Evolutionary conservation across 495 filamentous ascomycete species (phyloP).

Genomic region (Tuber brumale): DNA sequence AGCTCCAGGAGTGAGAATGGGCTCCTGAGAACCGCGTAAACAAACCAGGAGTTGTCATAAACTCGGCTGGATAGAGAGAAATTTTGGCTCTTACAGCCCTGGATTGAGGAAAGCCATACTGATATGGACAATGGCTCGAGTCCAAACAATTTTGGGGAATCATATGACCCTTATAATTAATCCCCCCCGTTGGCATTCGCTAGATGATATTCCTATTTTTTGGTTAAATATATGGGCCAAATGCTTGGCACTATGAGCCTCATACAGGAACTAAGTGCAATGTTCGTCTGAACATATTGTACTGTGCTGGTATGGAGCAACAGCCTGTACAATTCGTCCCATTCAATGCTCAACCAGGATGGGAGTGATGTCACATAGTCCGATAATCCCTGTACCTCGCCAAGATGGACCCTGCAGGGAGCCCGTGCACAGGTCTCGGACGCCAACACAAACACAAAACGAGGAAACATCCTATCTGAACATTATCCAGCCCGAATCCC

Average conservation of each 20-base stretch:
- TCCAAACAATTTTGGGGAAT: background rate
- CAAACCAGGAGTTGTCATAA: background rate
- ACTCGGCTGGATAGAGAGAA: background rate
- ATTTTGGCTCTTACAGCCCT: background rate
- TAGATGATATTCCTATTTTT: background rate
- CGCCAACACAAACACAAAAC: background rate
- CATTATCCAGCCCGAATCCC: background rate
- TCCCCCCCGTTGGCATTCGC: background rate
- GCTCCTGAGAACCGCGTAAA: background rate
- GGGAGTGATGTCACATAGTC: background rate
- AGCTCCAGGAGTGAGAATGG: background rate
- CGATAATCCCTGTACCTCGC: background rate
- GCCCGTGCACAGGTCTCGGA: background rate
- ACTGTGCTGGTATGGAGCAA: background rate
- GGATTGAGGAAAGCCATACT: background rate
- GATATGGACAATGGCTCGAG: background rate
- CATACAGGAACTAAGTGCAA: background rate
- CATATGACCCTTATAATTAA: background rate
- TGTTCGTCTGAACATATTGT: background rate
- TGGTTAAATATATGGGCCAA: background rate
- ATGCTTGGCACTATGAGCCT: background rate
- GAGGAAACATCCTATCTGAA: background rate
- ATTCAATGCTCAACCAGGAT: background rate
- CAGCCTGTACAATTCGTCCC: background rate
- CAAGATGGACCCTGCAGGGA: background rate